Conservation (phyloP, 2,329 filamentous ascomycete genomes). For the Fusarium sp. region DNA sequence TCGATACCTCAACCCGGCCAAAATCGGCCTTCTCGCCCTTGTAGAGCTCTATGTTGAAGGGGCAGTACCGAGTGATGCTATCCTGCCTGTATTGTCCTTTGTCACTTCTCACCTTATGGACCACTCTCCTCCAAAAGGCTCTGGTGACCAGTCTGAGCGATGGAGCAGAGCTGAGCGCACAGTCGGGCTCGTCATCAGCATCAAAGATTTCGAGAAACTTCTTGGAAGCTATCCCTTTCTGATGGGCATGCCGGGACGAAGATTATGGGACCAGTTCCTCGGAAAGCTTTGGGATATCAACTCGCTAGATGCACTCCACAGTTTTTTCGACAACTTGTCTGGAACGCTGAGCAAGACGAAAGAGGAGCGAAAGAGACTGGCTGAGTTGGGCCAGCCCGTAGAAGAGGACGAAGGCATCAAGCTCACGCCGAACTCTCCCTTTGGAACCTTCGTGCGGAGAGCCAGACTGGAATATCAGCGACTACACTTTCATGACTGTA, state of each 20-base stretch:
- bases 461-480: conserved; percentile 82
- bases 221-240: conserved; percentile 64
- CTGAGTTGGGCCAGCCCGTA: conserved; percentile 57
- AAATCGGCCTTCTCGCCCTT: conserved; percentile 83
- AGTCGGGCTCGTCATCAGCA: conserved; percentile 64
- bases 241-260: conserved; percentile 75
- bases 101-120: conserved; percentile 77
- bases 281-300: conserved; percentile 85
- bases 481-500: conserved; percentile 81
- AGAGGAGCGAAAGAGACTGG: conserved; percentile 68
- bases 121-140: conserved; percentile 47
- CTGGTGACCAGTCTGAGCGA: conserved; percentile 47
- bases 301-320: conserved; percentile 82
- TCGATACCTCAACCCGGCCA: conserved; percentile 88
- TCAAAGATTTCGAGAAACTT: conserved; percentile 70
- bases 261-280: conserved; percentile 89
- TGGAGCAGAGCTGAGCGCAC: conserved; percentile 64
- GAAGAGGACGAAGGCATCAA: conserved; percentile 67
- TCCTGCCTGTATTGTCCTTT: conserved; percentile 82
- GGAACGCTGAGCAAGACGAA: conserved; percentile 70
- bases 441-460: conserved; percentile 83
- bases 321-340: conserved; percentile 74
- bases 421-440: conserved; percentile 78
- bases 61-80: conserved; percentile 74
- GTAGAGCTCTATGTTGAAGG: conserved; percentile 84